Evolutionary conservation across 2,329 filamentous ascomycete genomes (phyloP).

Genomic region (Juglanconis sp.): DNA sequence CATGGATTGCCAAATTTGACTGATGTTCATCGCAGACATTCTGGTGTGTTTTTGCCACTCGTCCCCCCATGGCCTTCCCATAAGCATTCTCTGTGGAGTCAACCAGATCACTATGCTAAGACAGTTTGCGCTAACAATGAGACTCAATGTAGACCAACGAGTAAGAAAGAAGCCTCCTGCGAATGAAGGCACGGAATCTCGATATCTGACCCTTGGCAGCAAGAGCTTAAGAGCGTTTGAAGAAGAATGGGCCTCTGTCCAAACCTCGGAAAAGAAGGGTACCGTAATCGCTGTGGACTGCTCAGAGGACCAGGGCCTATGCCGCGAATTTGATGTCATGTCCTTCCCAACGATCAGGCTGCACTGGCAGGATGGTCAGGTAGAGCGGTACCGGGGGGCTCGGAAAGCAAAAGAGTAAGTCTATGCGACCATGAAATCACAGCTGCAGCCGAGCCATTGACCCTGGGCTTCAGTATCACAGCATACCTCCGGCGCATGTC

Average conservation of each 20-base stretch:
- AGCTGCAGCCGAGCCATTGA: neutral
- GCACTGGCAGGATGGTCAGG: conserved; percentile 9
- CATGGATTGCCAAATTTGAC: neutral
- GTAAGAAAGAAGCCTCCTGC: neutral
- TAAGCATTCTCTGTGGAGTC: neutral
- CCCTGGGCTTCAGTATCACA: conserved; percentile 23
- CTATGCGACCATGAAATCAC: neutral
- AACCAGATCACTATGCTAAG: neutral
- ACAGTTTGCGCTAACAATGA: neutral
- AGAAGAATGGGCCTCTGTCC: conserved; percentile 11
- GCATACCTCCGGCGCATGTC: conserved; percentile 27
- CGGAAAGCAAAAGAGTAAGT: conserved; percentile 14
- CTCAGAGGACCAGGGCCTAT: conserved; percentile 2
- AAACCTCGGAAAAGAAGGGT: conserved; percentile 1
- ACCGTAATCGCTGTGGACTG: conserved; percentile 18
- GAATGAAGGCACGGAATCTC: neutral
- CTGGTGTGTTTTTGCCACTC: neutral
- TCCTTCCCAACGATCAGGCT: conserved; percentile 19
- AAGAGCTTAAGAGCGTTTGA: neutral
- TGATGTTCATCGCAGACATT: neutral
- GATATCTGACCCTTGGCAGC: neutral
- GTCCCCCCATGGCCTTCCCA: neutral
- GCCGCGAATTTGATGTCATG: conserved; percentile 13
- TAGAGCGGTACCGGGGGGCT: conserved; percentile 16
- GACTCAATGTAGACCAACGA: neutral